Conservation (phyloP, 106 monocot species). For the Dendrobium catenatum region DNA sequence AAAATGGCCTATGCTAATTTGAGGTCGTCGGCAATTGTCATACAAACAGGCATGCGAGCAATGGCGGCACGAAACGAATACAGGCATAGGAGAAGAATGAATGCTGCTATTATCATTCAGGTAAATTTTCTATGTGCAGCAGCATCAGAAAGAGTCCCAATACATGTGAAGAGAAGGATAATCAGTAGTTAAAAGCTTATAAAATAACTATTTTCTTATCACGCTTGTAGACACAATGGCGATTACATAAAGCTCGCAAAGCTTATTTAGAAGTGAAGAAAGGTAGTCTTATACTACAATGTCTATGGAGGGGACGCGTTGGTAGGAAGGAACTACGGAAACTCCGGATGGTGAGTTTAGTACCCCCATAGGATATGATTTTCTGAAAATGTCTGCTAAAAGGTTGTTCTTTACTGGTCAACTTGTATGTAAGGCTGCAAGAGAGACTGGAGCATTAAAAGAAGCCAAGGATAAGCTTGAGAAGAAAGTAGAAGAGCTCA, state of each 20-base stretch:
- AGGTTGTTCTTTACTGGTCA: not conserved
- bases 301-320: constrained; percentile 89
- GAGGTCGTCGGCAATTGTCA: constrained; percentile 40
- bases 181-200: not conserved
- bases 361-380: not conserved
- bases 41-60: constrained; percentile 83
- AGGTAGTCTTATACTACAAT: constrained; percentile 65
- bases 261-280: constrained; percentile 62
- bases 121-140: constrained; percentile 18
- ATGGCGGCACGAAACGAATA: constrained; percentile 83
- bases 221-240: constrained; percentile 67
- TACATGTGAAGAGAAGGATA: not conserved
- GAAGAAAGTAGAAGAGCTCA: constrained; percentile 93
- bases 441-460: constrained; percentile 89
- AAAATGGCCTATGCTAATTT: constrained; percentile 39
- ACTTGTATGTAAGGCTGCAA: constrained; percentile 65
- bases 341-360: constrained; percentile 64
- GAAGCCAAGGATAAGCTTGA: constrained; percentile 97
- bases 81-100: constrained; percentile 59
- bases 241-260: constrained; percentile 52
- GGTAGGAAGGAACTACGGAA: constrained; percentile 87
- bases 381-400: not conserved
- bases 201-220: constrained; percentile 11
- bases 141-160: not conserved
- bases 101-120: constrained; percentile 80